phyloP scores from a whole-genome alignment of 805 yeast species.

The Brettanomyces bruxellensis region DNA sequence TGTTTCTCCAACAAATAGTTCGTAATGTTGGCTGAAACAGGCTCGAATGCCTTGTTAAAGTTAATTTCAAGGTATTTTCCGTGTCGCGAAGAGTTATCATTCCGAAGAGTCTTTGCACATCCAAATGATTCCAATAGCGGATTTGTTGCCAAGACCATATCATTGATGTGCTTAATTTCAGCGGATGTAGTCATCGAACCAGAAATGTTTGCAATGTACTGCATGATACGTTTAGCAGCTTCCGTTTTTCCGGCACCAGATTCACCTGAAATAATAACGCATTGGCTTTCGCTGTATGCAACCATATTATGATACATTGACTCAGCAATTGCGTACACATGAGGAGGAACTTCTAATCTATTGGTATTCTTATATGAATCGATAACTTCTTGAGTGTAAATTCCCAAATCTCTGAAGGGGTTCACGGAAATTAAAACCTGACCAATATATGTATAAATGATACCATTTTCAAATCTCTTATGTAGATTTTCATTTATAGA shows the following conservation, averaged over 20 bases:
- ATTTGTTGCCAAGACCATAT: conserved; percentile 96
- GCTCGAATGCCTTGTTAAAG: conserved; percentile 75
- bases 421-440: conserved; percentile 93
- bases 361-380: conserved; percentile 82
- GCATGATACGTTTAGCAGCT: conserved; percentile 97
- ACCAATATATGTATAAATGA: conserved; percentile 89
- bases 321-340: conserved; percentile 96
- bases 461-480: conserved; percentile 80
- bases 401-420: conserved; percentile 94
- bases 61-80: conserved; percentile 90
- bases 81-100: conserved; percentile 84
- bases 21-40: conserved; percentile 92
- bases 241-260: conserved; percentile 98
- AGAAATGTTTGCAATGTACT: conserved; percentile 85
- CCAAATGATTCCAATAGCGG: conserved; percentile 88
- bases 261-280: conserved; percentile 96
- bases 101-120: conserved; percentile 85
- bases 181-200: conserved; percentile 54
- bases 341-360: conserved; percentile 95
- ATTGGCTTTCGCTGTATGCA: conserved; percentile 88
- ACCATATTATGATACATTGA: conserved; percentile 93
- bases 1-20: conserved; percentile 91
- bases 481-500: conserved; percentile 86
- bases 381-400: conserved; percentile 74
- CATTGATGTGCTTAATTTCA: conserved; percentile 81